phyloP scores from a whole-genome alignment of 345 rosid species.

The Balakata baccata region DNA sequence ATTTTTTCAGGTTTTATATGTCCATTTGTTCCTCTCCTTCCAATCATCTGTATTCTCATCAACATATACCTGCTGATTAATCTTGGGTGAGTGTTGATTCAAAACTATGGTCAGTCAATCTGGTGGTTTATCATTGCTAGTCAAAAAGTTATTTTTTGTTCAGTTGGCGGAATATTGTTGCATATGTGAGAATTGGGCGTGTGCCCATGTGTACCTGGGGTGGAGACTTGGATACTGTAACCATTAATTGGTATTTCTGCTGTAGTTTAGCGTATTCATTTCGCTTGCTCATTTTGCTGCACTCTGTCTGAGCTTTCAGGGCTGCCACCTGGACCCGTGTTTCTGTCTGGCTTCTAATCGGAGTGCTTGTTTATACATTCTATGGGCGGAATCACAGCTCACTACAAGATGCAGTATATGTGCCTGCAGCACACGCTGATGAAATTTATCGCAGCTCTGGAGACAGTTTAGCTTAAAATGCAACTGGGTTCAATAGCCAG shows the following conservation, averaged over 20 bases:
- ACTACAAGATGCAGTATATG: slow-evolving; percentile 36
- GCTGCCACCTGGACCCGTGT: slow-evolving; percentile 63
- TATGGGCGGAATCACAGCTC: slow-evolving; percentile 62
- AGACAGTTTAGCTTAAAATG: slow-evolving; percentile 9
- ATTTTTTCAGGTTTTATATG: slow-evolving; percentile 69
- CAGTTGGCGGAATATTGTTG: neutral
- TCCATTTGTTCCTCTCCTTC: slow-evolving; percentile 94
- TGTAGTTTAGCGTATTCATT: neutral
- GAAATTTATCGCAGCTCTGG: slow-evolving; percentile 28
- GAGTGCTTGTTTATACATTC: slow-evolving; percentile 46
- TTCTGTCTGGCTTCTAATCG: slow-evolving; percentile 55
- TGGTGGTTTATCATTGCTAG: slow-evolving; percentile 9
- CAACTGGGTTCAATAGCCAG: neutral
- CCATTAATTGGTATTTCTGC: neutral
- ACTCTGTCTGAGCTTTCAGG: slow-evolving; percentile 36
- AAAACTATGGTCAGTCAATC: slow-evolving; percentile 3
- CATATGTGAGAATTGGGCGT: too few relatives aligned
- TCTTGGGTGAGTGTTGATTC: slow-evolving; percentile 64
- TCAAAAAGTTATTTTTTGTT: neutral
- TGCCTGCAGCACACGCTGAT: slow-evolving; percentile 37
- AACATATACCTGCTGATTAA: slow-evolving; percentile 83
- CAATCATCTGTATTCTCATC: slow-evolving; percentile 76
- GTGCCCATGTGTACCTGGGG: neutral
- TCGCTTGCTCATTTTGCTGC: neutral
- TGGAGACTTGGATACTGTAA: neutral